These are phyloP conservation scores for Chenopodium formosanum DNA, from an alignment of 148 eudicot genomes.

Conservation along the genomic window DNA sequence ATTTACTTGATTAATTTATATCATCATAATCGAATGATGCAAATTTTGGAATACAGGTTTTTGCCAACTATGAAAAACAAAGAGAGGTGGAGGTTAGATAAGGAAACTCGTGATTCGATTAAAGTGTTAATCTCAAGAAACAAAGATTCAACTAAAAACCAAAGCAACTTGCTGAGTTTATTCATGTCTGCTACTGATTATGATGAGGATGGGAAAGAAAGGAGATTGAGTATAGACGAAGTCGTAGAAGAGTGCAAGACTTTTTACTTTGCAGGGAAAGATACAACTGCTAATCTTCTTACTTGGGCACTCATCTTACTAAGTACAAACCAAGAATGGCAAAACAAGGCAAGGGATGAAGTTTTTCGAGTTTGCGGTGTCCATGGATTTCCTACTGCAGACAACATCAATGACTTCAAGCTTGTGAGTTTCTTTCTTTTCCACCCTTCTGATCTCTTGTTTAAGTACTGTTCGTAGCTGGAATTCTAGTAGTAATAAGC, in stretches of 20 bases:
- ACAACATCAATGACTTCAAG: slow-evolving; percentile 51
- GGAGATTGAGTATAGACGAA: slow-evolving; percentile 51
- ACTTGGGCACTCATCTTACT: slow-evolving; percentile 76
- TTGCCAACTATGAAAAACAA: slow-evolving; percentile 68
- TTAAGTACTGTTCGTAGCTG: too few relatives aligned
- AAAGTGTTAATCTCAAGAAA: slow-evolving; percentile 40
- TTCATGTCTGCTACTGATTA: slow-evolving; percentile 41
- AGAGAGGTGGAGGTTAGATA: slow-evolving; percentile 61
- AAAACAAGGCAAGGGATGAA: slow-evolving; percentile 62
- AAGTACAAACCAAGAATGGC: slow-evolving; percentile 73
- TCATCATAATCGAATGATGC: neutral
- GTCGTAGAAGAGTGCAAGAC: slow-evolving; percentile 79
- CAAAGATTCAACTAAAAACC: slow-evolving; percentile 25
- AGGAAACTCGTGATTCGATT: slow-evolving; percentile 62
- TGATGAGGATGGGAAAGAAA: slow-evolving; percentile 45
- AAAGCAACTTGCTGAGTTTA: slow-evolving; percentile 43
- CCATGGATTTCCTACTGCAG: slow-evolving; percentile 40
- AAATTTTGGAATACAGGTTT: slow-evolving; percentile 38
- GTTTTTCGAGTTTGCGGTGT: slow-evolving; percentile 42
- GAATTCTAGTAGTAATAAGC: too few relatives aligned
- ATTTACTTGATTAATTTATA: too few relatives aligned
- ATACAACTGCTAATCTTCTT: slow-evolving; percentile 70
- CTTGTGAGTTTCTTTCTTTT: slow-evolving; percentile 40
- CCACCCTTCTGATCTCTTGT: too few relatives aligned
- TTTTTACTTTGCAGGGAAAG: slow-evolving; percentile 89